Evolutionary conservation across 177 flowering plant genomes (phyloP).

Genomic region (Vitis hybrid): DNA sequence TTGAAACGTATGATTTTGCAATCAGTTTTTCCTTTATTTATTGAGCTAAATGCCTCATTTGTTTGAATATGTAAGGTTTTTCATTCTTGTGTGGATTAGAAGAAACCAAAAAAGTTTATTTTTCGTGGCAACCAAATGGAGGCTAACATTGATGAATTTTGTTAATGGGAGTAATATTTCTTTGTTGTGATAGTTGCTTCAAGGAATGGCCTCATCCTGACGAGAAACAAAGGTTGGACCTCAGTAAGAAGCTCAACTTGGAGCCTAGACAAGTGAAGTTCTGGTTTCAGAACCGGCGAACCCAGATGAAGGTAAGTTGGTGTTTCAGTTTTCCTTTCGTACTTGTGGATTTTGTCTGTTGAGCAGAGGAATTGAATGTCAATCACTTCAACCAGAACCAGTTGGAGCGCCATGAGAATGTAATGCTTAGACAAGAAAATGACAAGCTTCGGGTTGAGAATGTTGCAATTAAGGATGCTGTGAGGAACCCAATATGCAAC

Average conservation of each 20-base stretch:
- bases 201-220: constrained; percentile 61
- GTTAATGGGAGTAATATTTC: neutral
- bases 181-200: constrained; percentile 35
- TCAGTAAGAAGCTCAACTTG: constrained; percentile 45
- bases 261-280: constrained; percentile 63
- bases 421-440: constrained; percentile 46
- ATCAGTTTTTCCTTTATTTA: neutral
- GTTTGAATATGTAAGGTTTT: neutral
- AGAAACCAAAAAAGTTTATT: too few species aligned
- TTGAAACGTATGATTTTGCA: constrained; percentile 41
- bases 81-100: neutral
- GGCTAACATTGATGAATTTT: neutral
- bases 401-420: constrained; percentile 51
- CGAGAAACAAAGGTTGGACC: constrained; percentile 51
- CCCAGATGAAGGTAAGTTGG: constrained; percentile 59
- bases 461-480: constrained; percentile 31
- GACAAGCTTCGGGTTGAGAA: constrained; percentile 46
- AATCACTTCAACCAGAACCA: constrained; percentile 36
- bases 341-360: neutral
- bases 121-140: neutral
- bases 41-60: neutral
- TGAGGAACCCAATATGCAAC: constrained; percentile 39
- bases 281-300: constrained; percentile 70
- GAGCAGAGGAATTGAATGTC: neutral
- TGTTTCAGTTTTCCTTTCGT: neutral